Evolutionary conservation across 1,139 yeast species (phyloP).

Genomic region (Hyphopichia pseudoburtonii): DNA sequence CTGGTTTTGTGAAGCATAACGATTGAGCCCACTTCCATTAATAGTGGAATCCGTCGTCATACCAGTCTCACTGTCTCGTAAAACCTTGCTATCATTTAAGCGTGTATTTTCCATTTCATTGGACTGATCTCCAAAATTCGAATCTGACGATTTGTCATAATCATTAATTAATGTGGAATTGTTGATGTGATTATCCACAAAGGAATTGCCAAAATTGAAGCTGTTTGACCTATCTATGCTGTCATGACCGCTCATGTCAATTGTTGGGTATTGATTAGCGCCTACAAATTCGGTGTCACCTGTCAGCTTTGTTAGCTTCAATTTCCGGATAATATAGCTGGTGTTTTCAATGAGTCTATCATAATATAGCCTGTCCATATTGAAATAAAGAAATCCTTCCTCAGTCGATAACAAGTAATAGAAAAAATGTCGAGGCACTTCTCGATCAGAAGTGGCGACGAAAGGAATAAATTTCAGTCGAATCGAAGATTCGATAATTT

Average conservation of each 20-base stretch:
- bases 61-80: neutral
- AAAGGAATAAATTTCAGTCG: constrained; percentile 28
- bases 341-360: constrained; percentile 26
- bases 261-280: too few species aligned
- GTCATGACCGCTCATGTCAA: too few species aligned
- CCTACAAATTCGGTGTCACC: too few species aligned
- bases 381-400: constrained; percentile 61
- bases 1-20: too few species aligned
- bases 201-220: too few species aligned
- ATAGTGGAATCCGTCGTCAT: neutral
- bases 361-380: constrained; percentile 25
- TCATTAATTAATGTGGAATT: neutral
- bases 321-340: constrained; percentile 14
- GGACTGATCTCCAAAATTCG: neutral
- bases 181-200: neutral
- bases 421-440: constrained; percentile 70
- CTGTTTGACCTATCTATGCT: too few species aligned
- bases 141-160: neutral
- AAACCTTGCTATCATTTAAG: neutral
- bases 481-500: constrained; percentile 23
- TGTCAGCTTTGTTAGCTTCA: constrained; percentile 8
- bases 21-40: too few species aligned
- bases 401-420: constrained; percentile 78
- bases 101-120: neutral
- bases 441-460: constrained; percentile 10